Conservation (phyloP, 306 rosid genomes). For the Abrus precatorius region DNA sequence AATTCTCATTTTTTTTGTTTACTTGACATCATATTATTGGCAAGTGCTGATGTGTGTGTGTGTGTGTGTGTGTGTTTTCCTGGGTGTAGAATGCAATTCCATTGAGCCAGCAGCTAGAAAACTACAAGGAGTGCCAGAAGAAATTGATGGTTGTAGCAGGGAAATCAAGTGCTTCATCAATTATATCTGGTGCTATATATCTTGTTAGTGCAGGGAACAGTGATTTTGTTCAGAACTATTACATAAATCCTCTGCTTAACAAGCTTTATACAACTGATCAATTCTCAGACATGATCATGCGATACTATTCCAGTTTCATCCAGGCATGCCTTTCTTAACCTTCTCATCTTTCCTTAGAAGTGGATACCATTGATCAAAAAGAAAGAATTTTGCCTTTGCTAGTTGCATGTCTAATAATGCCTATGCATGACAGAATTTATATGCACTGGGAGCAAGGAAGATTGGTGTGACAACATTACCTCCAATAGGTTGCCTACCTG, state of each 20-base stretch:
- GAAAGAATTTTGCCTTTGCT: not conserved
- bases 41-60: not conserved
- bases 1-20: not conserved
- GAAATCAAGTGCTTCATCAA: conserved; percentile 56
- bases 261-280: conserved; percentile 54
- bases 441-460: conserved; percentile 75
- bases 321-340: conserved; percentile 54
- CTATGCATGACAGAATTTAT: conserved; percentile 55
- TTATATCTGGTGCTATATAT: conserved; percentile 66
- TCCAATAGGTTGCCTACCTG: conserved; percentile 76
- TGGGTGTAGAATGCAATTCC: conserved; percentile 64
- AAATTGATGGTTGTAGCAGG: conserved; percentile 60
- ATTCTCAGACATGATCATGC: conserved; percentile 67
- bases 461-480: conserved; percentile 76
- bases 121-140: conserved; percentile 68
- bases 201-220: conserved; percentile 64
- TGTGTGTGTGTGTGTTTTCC: not conserved
- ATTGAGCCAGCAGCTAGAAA: conserved; percentile 63
- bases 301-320: conserved; percentile 56
- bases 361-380: not conserved
- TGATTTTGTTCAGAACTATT: conserved; percentile 82
- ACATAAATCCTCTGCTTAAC: conserved; percentile 66
- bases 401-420: conserved; percentile 15
- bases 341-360: not conserved
- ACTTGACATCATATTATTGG: not conserved